phyloP scores from a whole-genome alignment of 768 basidiomycete species.

The Hydnum rufescens region DNA sequence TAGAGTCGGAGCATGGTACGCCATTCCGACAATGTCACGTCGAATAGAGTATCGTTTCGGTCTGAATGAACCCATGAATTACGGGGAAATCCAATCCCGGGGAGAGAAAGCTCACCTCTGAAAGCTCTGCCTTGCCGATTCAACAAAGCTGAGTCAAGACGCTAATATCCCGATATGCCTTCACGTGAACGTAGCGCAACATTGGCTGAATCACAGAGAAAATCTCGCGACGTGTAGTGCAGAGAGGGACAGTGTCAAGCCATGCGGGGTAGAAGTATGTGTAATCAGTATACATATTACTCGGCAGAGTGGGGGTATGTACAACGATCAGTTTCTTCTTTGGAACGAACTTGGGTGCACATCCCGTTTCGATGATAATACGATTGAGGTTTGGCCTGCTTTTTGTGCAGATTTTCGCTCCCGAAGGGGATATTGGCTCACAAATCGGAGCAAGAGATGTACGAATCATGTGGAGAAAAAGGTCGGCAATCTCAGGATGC shows the following conservation, averaged over 20 bases:
- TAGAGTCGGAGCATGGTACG: constrained; percentile 56
- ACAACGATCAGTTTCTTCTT: constrained; percentile 53
- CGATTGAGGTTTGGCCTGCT: constrained; percentile 43
- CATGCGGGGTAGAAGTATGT: constrained; percentile 85
- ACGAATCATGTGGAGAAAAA: constrained; percentile 58
- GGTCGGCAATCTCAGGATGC: constrained; percentile 66
- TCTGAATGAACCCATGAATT: background rate
- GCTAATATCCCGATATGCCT: constrained; percentile 57
- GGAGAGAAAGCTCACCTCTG: constrained; percentile 7
- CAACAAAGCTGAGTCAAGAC: constrained; percentile 66
- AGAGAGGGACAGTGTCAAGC: constrained; percentile 48
- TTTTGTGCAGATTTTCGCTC: constrained; percentile 15
- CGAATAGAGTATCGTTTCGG: too few species aligned
- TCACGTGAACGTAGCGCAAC: constrained; percentile 58
- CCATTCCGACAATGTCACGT: constrained; percentile 39
- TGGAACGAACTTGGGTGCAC: constrained; percentile 26
- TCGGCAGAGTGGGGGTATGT: constrained; percentile 62
- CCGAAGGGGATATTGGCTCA: constrained; percentile 10
- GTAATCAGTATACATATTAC: constrained; percentile 53
- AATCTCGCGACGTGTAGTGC: constrained; percentile 45
- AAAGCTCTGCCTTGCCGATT: constrained; percentile 43
- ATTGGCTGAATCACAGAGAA: constrained; percentile 58
- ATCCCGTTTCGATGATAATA: constrained; percentile 37
- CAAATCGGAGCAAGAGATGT: constrained; percentile 54
- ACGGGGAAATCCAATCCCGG: background rate